Percentiles rank a stretch among this genome's conserved stretches.
Conservation (phyloP, 2,329 filamentous ascomycete species). For the Periconia digitata region DNA sequence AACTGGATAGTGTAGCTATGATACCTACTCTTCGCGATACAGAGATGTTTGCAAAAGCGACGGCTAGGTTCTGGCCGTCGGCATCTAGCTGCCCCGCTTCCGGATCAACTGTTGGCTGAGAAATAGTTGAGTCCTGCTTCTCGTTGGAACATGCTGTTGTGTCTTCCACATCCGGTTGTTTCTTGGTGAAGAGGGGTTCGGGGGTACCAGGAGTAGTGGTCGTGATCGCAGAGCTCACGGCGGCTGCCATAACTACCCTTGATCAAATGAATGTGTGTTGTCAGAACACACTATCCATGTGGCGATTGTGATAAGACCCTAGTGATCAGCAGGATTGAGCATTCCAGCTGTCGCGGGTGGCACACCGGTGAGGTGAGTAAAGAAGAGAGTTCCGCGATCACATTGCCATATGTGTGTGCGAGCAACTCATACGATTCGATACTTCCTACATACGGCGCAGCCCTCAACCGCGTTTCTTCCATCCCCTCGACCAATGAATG, state of each 20-base stretch:
- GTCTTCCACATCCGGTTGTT: background rate
- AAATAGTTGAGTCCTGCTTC: background rate
- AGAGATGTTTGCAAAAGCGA: background rate
- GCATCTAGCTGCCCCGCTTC: background rate
- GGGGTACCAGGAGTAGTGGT: background rate
- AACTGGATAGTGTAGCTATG: constrained; percentile 4
- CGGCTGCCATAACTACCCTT: background rate
- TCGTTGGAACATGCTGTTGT: background rate
- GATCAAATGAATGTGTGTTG: background rate
- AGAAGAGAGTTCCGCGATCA: too few relatives aligned
- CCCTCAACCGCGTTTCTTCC: too few relatives aligned
- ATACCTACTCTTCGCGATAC: constrained; percentile 3
- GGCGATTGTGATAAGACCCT: too few relatives aligned
- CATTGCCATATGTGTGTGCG: too few relatives aligned
- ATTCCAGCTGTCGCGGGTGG: too few relatives aligned
- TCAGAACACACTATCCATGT: background rate
- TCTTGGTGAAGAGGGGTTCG: background rate
- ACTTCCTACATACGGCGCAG: too few relatives aligned
- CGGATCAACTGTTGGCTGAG: background rate
- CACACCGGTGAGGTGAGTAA: too few relatives aligned
- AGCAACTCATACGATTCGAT: too few relatives aligned
- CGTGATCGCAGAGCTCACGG: background rate
- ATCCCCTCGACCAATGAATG: too few relatives aligned
- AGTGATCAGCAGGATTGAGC: too few relatives aligned
- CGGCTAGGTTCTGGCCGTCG: background rate